A percentile compares a stretch with the other conserved stretches of the same genome.
Evolutionary conservation across 352 stramenopile genomes (phyloP).

Genomic region (Phytopythium kandeliae): DNA sequence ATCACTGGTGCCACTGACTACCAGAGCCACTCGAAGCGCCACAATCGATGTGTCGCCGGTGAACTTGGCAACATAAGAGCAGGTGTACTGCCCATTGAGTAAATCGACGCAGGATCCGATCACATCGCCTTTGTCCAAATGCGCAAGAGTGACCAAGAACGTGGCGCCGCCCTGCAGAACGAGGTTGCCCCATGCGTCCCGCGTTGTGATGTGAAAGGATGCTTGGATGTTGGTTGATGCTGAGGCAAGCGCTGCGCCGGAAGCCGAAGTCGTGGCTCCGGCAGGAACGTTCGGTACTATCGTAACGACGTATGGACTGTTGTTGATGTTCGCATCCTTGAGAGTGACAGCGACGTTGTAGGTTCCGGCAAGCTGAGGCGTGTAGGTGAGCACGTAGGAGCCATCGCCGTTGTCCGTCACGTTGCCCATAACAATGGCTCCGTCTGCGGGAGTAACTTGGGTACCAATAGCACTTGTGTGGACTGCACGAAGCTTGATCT

Average conservation of each 20-base stretch:
- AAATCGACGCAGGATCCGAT: constrained; percentile 43
- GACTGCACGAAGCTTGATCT: constrained; percentile 34
- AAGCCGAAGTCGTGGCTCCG: constrained; percentile 33
- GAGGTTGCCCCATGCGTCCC: constrained; percentile 51
- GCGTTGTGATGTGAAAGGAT: constrained; percentile 48
- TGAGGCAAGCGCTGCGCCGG: constrained; percentile 23
- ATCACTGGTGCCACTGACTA: constrained; percentile 8
- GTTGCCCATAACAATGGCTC: constrained; percentile 22
- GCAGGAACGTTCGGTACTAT: constrained; percentile 40
- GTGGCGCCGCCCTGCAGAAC: constrained; percentile 32
- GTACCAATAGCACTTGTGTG: constrained; percentile 11
- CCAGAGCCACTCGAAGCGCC: constrained; percentile 32
- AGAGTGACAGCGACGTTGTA: constrained; percentile 46
- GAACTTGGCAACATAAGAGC: constrained; percentile 48
- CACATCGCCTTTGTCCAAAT: constrained; percentile 27
- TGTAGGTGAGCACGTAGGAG: constrained; percentile 44
- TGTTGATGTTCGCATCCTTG: constrained; percentile 35
- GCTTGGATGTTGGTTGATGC: constrained; percentile 54
- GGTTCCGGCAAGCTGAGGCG: constrained; percentile 27
- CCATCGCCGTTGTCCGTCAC: constrained; percentile 43
- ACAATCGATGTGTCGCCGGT: constrained; percentile 15
- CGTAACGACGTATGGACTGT: constrained; percentile 54
- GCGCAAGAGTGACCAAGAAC: constrained; percentile 31
- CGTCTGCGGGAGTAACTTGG: background rate
- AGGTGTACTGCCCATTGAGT: constrained; percentile 52